Conservation (phyloP, 1,284 basidiomycete species). For the Pyrrhoderma noxium region DNA sequence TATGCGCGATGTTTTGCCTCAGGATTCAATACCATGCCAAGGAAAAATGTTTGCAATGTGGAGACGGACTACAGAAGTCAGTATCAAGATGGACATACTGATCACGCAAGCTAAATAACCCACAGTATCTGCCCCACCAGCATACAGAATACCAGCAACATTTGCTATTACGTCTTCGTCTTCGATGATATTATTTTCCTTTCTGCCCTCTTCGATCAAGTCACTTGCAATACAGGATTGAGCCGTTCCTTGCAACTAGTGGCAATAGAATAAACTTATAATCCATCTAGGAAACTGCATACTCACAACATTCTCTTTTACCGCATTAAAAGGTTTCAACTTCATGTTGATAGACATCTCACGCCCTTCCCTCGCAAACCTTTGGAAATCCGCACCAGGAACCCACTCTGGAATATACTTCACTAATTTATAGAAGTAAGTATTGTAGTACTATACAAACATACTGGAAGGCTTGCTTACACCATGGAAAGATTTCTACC, state of each 20-base stretch:
- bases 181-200: slow-evolving; percentile 21
- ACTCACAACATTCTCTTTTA: slow-evolving; percentile 13
- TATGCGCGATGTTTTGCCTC: slow-evolving; percentile 22
- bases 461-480: slow-evolving; percentile 19
- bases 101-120: not conserved
- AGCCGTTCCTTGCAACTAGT: not conserved
- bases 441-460: not conserved
- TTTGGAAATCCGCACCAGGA: slow-evolving; percentile 40
- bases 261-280: too few relatives aligned
- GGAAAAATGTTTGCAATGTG: slow-evolving; percentile 20
- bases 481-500: slow-evolving; percentile 30
- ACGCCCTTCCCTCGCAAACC: slow-evolving; percentile 24
- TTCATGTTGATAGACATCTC: slow-evolving; percentile 11
- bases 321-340: slow-evolving; percentile 8
- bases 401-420: slow-evolving; percentile 41
- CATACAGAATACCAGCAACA: slow-evolving; percentile 28
- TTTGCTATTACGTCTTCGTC: slow-evolving; percentile 33
- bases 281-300: too few relatives aligned
- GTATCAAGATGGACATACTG: not conserved
- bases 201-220: slow-evolving; percentile 20
- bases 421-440: slow-evolving; percentile 24
- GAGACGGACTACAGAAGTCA: slow-evolving; percentile 15
- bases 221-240: slow-evolving; percentile 4
- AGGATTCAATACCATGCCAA: slow-evolving; percentile 26
- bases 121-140: slow-evolving; percentile 7